Base-by-base conservation (phyloP, 179 eudicot species). In the Silene coronaria region DNA sequence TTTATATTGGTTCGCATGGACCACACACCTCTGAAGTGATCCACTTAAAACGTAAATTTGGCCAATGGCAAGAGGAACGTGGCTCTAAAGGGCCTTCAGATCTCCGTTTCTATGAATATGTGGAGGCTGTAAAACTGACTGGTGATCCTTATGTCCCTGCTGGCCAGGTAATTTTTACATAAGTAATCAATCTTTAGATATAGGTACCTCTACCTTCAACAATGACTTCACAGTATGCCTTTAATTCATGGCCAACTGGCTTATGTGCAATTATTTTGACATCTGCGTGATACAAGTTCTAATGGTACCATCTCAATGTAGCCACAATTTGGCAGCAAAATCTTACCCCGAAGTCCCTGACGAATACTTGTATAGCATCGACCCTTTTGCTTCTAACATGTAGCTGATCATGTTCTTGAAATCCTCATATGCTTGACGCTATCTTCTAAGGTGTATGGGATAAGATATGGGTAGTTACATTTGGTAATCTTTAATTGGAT, bases 101-200 rank as follows among this genome's bases (percentile, higher is more conserved):
- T 78, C 88, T 88, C 64, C 93, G 87, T 70, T 96, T 96, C 80
- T 96, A 96, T 81, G 99, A 96, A 85, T 96, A 96, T 76, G 97
- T 93, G 66, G 99, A 96, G 85, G 99, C 98, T 77, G 84, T 93
- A 66, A 96, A 93, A 84, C 78, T 96, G 75, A 93, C 97, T 73
- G 99, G 99, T 75, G 97, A 96, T 88, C 90, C 93, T 80, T 85
- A 89, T 86, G 96, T 91, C 64, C 99, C 99, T 75, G 97, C 98
- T 76, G 99, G 99, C 70, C 89, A 91, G 98, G 99, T 96, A 85
- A 78, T 67, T 48, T 63, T 46, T 13, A 12, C 71, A 60, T 58
- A 21, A 10, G 26, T 67, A 17, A n/a, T n/a, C n/a, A 23, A 26
- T 27, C 32, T 72, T 19, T 53, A 14, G 21, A 53, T n/a, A 53